Evolutionary conservation across 1,284 basidiomycete species (phyloP).

Genomic region (Pisolithus thermaeus): DNA sequence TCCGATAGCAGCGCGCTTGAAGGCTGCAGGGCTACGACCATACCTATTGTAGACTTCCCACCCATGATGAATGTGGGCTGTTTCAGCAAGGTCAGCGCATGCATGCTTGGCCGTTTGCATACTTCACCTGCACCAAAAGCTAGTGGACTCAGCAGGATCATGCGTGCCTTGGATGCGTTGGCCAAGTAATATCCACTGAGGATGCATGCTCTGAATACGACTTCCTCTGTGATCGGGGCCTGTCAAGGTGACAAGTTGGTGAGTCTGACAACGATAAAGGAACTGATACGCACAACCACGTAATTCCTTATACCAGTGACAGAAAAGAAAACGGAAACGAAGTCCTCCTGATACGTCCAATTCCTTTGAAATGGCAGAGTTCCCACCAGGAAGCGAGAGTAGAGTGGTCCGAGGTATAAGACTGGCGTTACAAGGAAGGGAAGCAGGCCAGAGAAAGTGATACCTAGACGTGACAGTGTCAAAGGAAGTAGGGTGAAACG

Average conservation of each 20-base stretch:
- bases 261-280: conserved; percentile 1
- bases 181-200: conserved; percentile 69
- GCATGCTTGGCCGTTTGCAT: background rate
- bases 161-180: conserved; percentile 45
- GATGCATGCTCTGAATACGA: conserved; percentile 87
- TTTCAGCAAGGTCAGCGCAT: conserved; percentile 8
- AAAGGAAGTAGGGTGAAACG: conserved; percentile 10
- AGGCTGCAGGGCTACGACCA: conserved; percentile 58
- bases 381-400: conserved; percentile 50
- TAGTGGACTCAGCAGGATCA: conserved; percentile 80
- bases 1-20: conserved; percentile 52
- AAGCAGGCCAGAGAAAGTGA: conserved; percentile 25
- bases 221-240: conserved; percentile 90
- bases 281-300: conserved; percentile 52
- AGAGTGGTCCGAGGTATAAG: conserved; percentile 84
- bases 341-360: conserved; percentile 41
- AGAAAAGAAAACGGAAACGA: conserved; percentile 39
- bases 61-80: conserved; percentile 91
- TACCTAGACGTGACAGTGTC: conserved; percentile 20
- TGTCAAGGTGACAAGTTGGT: conserved; percentile 25
- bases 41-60: conserved; percentile 75
- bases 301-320: conserved; percentile 73
- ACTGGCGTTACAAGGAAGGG: conserved; percentile 70
- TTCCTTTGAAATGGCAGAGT: conserved; percentile 59
- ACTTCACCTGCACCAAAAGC: conserved; percentile 82